Percentiles rank a stretch among this genome's conserved stretches.
Evolutionary conservation across 805 yeast genomes (phyloP).

Genomic region (Candida corydali): DNA sequence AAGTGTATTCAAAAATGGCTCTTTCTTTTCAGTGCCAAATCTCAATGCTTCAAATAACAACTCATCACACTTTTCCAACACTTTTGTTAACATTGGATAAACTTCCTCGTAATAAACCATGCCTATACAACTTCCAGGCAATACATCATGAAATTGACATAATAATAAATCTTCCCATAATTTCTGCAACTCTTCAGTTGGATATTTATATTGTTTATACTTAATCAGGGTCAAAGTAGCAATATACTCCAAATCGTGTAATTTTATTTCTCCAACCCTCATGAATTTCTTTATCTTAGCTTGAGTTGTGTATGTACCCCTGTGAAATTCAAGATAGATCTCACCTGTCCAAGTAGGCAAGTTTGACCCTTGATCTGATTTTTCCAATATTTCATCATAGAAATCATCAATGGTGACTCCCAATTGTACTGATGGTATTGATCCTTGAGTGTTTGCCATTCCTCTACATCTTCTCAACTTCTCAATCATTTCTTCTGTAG

Average conservation of each 20-base stretch:
- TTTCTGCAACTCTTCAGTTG: constrained; percentile 58
- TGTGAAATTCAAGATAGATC: constrained; percentile 87
- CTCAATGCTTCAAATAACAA: constrained; percentile 50
- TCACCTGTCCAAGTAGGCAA: constrained; percentile 93
- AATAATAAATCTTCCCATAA: constrained; percentile 87
- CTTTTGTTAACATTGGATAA: constrained; percentile 64
- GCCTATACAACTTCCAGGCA: constrained; percentile 95
- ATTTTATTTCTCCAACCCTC: constrained; percentile 67
- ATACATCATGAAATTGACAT: constrained; percentile 96
- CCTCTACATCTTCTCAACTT: constrained; percentile 91
- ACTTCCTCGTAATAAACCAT: constrained; percentile 84
- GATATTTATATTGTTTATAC: constrained; percentile 58
- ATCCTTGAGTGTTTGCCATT: constrained; percentile 74
- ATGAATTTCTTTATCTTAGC: constrained; percentile 79
- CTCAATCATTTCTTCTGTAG: constrained; percentile 89
- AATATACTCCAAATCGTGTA: constrained; percentile 82
- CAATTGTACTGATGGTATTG: constrained; percentile 74
- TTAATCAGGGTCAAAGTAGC: constrained; percentile 72
- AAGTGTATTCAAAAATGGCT: constrained; percentile 44
- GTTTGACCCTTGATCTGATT: constrained; percentile 59
- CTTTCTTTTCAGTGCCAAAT: constrained; percentile 30
- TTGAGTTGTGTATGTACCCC: constrained; percentile 96
- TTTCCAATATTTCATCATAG: constrained; percentile 58
- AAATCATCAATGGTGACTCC: constrained; percentile 81
- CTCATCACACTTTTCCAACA: constrained; percentile 47